Evolutionary conservation across 73 alveolate species (phyloP), one percentile per base, ranked within the genome.

Genomic region (Paramecium caudatum): DNA sequence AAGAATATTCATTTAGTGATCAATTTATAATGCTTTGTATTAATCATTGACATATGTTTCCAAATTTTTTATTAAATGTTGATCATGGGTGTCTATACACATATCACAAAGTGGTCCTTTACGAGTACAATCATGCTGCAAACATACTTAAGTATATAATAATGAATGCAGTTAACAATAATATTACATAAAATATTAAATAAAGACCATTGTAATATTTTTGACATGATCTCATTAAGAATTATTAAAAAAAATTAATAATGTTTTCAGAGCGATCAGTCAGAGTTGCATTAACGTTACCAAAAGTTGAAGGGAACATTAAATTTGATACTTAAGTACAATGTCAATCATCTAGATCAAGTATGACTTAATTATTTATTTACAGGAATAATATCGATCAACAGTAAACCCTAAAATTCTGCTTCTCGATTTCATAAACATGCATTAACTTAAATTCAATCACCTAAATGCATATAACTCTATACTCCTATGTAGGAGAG

Each of bases 121-220:
- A 16, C 80, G 23, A 27, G 80, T 55, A 55, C 80, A 55, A 55
- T 55, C 80, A 55, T 21, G 80, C 30, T 55, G 45, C 37, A 55
- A 23, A 10, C 80, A 55, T 55, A 55, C 80, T 10, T 55, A 23
- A 10, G 80, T 55, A 21, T 23, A 55, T 55, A 21, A 43, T 55
- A 55, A 55, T 23, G 80, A 55, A 55, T 55, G 80, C 80, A 55
- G 80, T 55, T 55, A 55, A 25, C 41, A 55, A 55, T 55, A 55
- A 55, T 55, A 55, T 55, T 55, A 55, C 80, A 23, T 23, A 23
- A 55, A n/a, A n/a, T 7, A 55, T 55, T 27, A 23, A 19, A 4
- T 55, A 55, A 1, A 46, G 10, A 13, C 10, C 19, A 47, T 47
- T 47, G 65, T 9, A 16, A 47, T 47, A 16, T 47, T 47, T 16